Conservation (phyloP, 2,329 filamentous ascomycete genomes). For the Acarospora socialis region DNA sequence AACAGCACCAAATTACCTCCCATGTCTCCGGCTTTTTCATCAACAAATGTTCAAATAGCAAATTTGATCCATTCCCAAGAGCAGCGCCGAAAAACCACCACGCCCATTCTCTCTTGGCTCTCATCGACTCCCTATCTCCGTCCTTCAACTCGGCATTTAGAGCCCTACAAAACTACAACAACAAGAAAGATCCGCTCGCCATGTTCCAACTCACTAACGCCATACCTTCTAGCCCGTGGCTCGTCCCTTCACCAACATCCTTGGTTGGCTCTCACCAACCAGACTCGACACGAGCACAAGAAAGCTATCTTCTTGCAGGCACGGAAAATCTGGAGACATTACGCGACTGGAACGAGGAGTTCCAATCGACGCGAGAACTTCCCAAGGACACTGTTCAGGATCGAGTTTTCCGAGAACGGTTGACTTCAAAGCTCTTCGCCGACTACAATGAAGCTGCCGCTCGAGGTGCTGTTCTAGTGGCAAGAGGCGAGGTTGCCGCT, state of each 20-base stretch:
- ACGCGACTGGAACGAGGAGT: slow-evolving; percentile 97
- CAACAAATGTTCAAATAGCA: slow-evolving; percentile 88
- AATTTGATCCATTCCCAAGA: slow-evolving; percentile 82
- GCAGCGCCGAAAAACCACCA: slow-evolving; percentile 61
- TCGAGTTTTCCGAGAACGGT: slow-evolving; percentile 82
- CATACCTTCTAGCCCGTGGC: slow-evolving; percentile 82
- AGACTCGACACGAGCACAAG: slow-evolving; percentile 80
- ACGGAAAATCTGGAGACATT: slow-evolving; percentile 89
- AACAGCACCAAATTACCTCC: slow-evolving; percentile 85
- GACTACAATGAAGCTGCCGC: slow-evolving; percentile 96
- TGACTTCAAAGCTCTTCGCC: slow-evolving; percentile 90
- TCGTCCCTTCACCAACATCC: slow-evolving; percentile 54
- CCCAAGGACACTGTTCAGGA: slow-evolving; percentile 91
- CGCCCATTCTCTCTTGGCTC: slow-evolving; percentile 71
- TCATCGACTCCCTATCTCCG: slow-evolving; percentile 66
- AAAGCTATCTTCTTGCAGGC: slow-evolving; percentile 78
- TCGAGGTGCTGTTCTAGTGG: slow-evolving; percentile 80
- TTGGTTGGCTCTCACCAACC: slow-evolving; percentile 59
- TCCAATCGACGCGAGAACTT: slow-evolving; percentile 89
- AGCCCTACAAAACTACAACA: slow-evolving; percentile 70
- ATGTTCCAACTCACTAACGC: slow-evolving; percentile 95
- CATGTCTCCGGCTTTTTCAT: slow-evolving; percentile 94
- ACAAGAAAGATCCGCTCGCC: slow-evolving; percentile 70
- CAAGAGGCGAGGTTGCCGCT: slow-evolving; percentile 79
- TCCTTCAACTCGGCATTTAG: slow-evolving; percentile 67